Evolutionary conservation across 2,329 filamentous ascomycete genomes (phyloP).

Genomic region (Cladophialophora chaetospira): DNA sequence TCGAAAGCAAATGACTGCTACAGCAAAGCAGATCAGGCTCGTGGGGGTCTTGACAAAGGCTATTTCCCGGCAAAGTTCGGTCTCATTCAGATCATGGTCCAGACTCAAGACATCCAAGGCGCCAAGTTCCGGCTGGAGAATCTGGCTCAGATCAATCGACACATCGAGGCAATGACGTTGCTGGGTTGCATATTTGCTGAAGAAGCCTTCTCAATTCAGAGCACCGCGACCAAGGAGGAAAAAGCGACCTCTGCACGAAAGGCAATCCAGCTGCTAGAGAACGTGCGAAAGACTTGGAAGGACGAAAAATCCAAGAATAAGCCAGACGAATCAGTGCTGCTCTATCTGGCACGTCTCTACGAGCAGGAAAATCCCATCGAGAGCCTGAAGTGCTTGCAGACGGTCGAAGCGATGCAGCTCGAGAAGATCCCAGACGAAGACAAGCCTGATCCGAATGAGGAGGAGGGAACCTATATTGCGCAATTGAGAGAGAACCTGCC

Average conservation of each 20-base stretch:
- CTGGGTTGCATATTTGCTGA: slow-evolving; percentile 91
- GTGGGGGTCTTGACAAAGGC: slow-evolving; percentile 86
- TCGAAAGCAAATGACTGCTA: slow-evolving; percentile 83
- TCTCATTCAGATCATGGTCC: slow-evolving; percentile 83
- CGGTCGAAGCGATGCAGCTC: slow-evolving; percentile 88
- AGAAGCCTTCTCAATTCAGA: slow-evolving; percentile 81
- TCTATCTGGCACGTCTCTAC: slow-evolving; percentile 90
- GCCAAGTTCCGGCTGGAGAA: slow-evolving; percentile 94
- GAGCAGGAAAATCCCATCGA: slow-evolving; percentile 84
- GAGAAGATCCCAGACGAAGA: slow-evolving; percentile 74
- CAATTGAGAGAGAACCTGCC: slow-evolving; percentile 76
- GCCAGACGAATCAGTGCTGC: slow-evolving; percentile 83
- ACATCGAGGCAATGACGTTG: slow-evolving; percentile 85
- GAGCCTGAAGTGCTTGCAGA: slow-evolving; percentile 84
- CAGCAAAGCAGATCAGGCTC: slow-evolving; percentile 82
- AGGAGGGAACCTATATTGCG: slow-evolving; percentile 50
- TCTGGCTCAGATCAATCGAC: slow-evolving; percentile 76
- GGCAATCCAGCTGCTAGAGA: slow-evolving; percentile 80
- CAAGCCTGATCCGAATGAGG: slow-evolving; percentile 61
- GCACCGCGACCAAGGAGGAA: slow-evolving; percentile 81
- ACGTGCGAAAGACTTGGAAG: slow-evolving; percentile 85
- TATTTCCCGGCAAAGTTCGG: slow-evolving; percentile 95
- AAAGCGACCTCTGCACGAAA: slow-evolving; percentile 83
- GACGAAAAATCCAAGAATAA: slow-evolving; percentile 64
- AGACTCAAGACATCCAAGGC: slow-evolving; percentile 75